Conservation (phyloP, 2,329 filamentous ascomycete species). For the Lomentospora prolificans region DNA sequence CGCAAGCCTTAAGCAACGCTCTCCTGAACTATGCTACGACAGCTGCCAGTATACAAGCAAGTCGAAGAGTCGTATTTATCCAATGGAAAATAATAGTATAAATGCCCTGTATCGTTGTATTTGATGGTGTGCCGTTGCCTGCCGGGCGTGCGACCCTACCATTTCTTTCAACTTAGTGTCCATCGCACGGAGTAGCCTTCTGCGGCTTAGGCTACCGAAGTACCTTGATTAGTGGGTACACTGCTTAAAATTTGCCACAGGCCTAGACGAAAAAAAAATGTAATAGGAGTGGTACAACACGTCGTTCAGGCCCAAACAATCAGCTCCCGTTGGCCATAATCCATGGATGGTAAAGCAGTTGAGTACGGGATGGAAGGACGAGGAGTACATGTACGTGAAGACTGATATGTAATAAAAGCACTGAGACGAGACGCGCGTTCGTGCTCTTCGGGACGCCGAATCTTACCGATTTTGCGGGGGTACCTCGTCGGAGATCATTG, state of each 20-base stretch:
- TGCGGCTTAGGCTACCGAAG: background rate
- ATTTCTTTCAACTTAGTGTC: background rate
- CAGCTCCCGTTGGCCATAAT: background rate
- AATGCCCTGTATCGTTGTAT: no score
- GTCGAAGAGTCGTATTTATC: background rate
- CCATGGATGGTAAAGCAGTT: background rate
- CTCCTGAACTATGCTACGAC: background rate
- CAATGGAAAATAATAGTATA: no score
- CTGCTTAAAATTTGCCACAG: background rate
- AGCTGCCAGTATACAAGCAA: background rate
- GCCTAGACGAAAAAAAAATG: background rate
- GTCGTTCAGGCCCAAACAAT: background rate
- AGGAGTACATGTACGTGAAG: background rate
- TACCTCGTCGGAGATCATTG: background rate
- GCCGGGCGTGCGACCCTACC: background rate
- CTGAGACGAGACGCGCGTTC: constrained; percentile 2
- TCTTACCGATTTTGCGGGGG: background rate
- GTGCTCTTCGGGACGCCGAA: background rate
- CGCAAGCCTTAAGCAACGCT: background rate
- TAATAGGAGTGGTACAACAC: background rate
- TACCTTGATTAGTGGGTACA: background rate
- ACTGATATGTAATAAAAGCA: background rate
- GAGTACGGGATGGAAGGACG: background rate
- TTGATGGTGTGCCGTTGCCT: no score
- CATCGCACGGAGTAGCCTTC: background rate